phyloP scores from a whole-genome alignment of 2,329 filamentous ascomycete species.

The Geosmithia putterillii region DNA sequence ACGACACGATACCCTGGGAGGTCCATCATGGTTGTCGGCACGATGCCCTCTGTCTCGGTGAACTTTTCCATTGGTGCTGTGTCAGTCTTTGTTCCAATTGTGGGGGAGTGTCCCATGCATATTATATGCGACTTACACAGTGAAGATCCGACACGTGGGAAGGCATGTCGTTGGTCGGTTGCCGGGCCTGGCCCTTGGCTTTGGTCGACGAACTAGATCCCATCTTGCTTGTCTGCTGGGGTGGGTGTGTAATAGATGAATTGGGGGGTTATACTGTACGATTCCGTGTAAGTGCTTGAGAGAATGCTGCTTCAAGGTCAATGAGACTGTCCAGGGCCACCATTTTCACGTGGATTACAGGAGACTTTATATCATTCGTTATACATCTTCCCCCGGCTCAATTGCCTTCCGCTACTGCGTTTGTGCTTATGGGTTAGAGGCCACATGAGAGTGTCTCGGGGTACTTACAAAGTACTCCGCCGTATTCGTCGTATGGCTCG shows the following conservation, averaged over 20 bases:
- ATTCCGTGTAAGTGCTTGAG: too few species aligned
- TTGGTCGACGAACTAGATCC: conserved; percentile 9
- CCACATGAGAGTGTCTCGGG: too few species aligned
- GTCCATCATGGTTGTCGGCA: conserved; percentile 53
- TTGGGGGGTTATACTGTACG: not conserved
- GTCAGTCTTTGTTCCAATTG: not conserved
- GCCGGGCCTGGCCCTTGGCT: conserved; percentile 10
- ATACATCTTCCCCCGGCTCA: too few species aligned
- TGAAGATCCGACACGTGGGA: conserved; percentile 33
- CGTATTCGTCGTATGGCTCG: too few species aligned
- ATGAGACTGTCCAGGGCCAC: too few species aligned
- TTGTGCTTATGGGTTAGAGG: too few species aligned
- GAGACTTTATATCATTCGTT: too few species aligned
- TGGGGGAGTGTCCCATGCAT: not conserved
- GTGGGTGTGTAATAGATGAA: not conserved
- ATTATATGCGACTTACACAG: conserved; percentile 18
- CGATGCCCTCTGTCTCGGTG: conserved; percentile 47
- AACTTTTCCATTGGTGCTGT: conserved; percentile 25
- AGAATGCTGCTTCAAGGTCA: too few species aligned
- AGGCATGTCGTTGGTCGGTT: conserved; percentile 22
- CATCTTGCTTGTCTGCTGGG: not conserved
- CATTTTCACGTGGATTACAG: too few species aligned
- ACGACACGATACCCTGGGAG: conserved; percentile 47
- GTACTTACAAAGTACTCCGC: too few species aligned
- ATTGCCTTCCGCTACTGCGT: too few species aligned